A percentile compares a stretch with the other conserved stretches of the same genome.
These are phyloP conservation scores for Monosporozyma servazzii DNA, from an alignment of 805 yeast species.

Conservation along the genomic window DNA sequence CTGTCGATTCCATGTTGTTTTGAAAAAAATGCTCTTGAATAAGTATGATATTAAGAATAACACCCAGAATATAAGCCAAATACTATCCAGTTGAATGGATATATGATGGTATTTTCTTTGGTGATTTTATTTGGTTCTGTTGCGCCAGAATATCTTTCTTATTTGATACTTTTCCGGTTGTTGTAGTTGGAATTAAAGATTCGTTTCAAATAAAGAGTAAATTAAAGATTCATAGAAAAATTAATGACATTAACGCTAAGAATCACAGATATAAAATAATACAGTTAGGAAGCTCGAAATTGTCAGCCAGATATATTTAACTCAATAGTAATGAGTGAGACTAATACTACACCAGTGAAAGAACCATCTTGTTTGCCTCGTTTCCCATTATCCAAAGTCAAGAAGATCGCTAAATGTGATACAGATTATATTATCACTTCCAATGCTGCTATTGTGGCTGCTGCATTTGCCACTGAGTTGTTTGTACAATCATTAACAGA, in stretches of 20 bases:
- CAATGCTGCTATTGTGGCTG: conserved; percentile 21
- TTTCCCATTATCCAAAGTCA: conserved; percentile 23
- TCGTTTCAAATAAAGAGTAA: background rate
- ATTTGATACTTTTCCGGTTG: background rate
- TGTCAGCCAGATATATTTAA: background rate
- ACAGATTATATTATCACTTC: conserved; percentile 20
- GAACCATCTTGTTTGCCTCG: conserved; percentile 1
- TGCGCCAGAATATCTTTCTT: background rate
- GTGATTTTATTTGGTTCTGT: background rate
- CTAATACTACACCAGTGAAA: background rate
- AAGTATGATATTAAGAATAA: background rate
- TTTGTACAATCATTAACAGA: conserved; percentile 23
- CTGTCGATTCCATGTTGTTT: background rate
- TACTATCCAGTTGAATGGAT: background rate
- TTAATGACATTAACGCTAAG: background rate
- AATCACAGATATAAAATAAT: background rate
- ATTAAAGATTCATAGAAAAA: background rate
- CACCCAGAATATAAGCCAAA: background rate
- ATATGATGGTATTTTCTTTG: background rate
- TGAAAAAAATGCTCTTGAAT: background rate
- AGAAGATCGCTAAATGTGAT: conserved; percentile 23
- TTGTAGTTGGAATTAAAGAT: background rate
- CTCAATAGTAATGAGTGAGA: background rate
- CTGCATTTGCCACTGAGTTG: conserved; percentile 24
- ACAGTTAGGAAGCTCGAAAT: background rate